Percentiles rank a stretch among this genome's conserved stretches.
Evolutionary conservation across 495 filamentous ascomycete species (phyloP).

Genomic region (Daldinia grandis): DNA sequence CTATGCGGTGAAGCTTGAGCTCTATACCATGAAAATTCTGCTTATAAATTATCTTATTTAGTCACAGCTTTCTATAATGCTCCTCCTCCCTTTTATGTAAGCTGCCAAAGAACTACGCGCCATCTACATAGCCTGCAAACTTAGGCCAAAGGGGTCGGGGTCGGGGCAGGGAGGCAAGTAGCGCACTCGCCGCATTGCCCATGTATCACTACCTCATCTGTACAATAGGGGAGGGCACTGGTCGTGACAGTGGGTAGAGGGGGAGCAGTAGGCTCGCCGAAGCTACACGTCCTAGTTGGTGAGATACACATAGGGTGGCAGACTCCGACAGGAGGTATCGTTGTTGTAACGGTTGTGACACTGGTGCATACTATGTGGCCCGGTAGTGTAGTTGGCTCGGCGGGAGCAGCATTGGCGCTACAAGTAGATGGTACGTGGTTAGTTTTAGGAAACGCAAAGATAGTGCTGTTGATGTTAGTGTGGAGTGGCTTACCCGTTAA

Average conservation of each 20-base stretch:
- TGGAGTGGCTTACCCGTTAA: constrained; percentile 21
- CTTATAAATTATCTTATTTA: neutral
- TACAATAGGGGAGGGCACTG: constrained; percentile 17
- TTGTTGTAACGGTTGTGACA: constrained; percentile 20
- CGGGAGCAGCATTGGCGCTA: constrained; percentile 15
- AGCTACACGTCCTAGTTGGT: constrained; percentile 12
- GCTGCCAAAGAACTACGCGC: neutral
- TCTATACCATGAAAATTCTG: neutral
- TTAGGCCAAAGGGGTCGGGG: neutral
- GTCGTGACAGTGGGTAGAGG: constrained; percentile 18
- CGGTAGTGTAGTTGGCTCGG: constrained; percentile 16
- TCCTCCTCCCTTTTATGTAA: neutral
- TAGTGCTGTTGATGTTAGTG: neutral
- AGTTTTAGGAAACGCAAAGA: neutral
- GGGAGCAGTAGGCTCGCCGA: constrained; percentile 16
- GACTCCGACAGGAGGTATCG: neutral
- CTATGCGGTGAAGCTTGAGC: neutral
- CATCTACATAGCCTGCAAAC: neutral
- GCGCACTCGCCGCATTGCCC: constrained; percentile 7
- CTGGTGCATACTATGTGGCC: constrained; percentile 19
- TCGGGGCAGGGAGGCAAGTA: constrained; percentile 1
- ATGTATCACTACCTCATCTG: constrained; percentile 3
- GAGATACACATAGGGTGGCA: constrained; percentile 4
- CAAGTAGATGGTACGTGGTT: neutral
- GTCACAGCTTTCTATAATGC: neutral